These are phyloP conservation scores for Colletotrichum melonis DNA, from an alignment of 2,329 filamentous ascomycete species.

Conservation along the genomic window DNA sequence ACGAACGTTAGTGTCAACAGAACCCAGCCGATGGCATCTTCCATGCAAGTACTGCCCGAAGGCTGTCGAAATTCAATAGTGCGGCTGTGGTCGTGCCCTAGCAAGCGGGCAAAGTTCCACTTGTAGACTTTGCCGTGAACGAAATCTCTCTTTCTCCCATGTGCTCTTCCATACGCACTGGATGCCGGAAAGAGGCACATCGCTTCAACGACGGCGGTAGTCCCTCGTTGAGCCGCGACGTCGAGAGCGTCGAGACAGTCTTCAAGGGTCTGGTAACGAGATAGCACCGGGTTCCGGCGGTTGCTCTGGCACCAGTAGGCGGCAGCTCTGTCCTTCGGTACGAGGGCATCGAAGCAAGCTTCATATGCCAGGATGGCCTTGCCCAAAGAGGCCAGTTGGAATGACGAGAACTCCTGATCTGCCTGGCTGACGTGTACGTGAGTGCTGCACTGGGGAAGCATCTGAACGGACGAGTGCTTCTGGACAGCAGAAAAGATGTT, in stretches of 20 bases:
- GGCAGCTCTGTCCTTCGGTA: constrained; percentile 39
- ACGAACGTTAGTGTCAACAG: constrained; percentile 48
- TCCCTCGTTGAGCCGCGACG: constrained; percentile 20
- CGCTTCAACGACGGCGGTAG: constrained; percentile 40
- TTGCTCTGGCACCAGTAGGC: constrained; percentile 51
- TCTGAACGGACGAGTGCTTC: constrained; percentile 39
- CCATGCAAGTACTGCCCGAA: constrained; percentile 44
- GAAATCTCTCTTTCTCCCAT: constrained; percentile 46
- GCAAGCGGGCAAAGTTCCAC: constrained; percentile 50
- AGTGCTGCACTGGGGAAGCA: constrained; percentile 47
- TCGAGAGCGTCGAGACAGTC: constrained; percentile 43
- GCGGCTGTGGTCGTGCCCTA: constrained; percentile 34
- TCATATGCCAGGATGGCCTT: constrained; percentile 49
- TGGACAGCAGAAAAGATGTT: constrained; percentile 45
- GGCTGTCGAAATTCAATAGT: constrained; percentile 53
- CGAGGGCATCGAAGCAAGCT: constrained; percentile 46
- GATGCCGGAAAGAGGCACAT: constrained; percentile 47
- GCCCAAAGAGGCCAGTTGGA: constrained; percentile 43
- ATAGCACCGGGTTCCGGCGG: constrained; percentile 42
- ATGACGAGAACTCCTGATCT: constrained; percentile 27
- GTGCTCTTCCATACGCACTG: constrained; percentile 44
- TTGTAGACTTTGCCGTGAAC: constrained; percentile 53
- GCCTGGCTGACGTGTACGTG: constrained; percentile 49
- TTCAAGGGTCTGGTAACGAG: constrained; percentile 25
- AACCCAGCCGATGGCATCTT: constrained; percentile 46